Evolutionary conservation across 2,329 filamentous ascomycete species (phyloP).

Genomic region (Helicocarpus griseus): DNA sequence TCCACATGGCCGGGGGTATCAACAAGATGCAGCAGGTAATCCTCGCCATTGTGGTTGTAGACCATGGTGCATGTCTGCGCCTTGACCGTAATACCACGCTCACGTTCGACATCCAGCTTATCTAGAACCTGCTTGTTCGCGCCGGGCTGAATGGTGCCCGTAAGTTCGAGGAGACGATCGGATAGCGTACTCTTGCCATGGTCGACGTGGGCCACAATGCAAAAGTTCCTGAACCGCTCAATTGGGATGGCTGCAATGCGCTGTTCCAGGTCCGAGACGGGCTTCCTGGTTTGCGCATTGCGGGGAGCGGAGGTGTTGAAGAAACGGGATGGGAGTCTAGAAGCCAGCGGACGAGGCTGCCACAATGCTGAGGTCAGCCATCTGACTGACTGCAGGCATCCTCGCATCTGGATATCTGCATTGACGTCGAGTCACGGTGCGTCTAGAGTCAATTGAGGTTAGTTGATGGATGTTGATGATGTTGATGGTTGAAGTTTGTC

Average conservation of each 20-base stretch:
- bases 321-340: slow-evolving; percentile 13
- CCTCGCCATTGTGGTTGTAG: slow-evolving; percentile 72
- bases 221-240: slow-evolving; percentile 72
- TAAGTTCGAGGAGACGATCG: slow-evolving; percentile 85
- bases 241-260: slow-evolving; percentile 44
- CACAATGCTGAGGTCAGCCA: slow-evolving; percentile 34
- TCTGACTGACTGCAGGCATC: slow-evolving; percentile 38
- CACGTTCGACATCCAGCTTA: slow-evolving; percentile 91
- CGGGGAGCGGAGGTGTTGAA: slow-evolving; percentile 21
- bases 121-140: slow-evolving; percentile 92
- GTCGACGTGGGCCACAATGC: slow-evolving; percentile 96
- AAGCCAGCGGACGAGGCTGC: slow-evolving; percentile 20
- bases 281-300: slow-evolving; percentile 15
- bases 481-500: slow-evolving; percentile 5
- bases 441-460: not conserved
- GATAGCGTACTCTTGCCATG: slow-evolving; percentile 96
- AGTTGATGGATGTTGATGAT: not conserved
- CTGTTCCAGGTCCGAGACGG: slow-evolving; percentile 45
- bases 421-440: slow-evolving; percentile 6
- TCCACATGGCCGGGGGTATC: slow-evolving; percentile 97
- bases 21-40: slow-evolving; percentile 90
- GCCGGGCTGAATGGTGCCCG: slow-evolving; percentile 79
- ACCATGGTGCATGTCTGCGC: slow-evolving; percentile 98
- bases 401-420: slow-evolving; percentile 34
- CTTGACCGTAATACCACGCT: slow-evolving; percentile 96